phyloP scores from a whole-genome alignment of 805 yeast species.

The Sugiyamaella chiloensis region DNA sequence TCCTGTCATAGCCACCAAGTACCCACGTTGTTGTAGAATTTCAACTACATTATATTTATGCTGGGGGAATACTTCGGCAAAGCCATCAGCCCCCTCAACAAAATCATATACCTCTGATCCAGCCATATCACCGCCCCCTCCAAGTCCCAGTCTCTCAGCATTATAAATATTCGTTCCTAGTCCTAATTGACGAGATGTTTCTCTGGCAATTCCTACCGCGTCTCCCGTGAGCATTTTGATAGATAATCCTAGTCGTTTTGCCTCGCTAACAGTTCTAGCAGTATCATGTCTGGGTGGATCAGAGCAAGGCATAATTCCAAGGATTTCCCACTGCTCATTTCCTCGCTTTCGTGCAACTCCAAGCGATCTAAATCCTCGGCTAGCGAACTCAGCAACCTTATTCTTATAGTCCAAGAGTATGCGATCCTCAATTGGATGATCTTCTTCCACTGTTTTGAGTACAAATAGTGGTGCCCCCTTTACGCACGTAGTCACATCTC shows the following conservation, averaged over 20 bases:
- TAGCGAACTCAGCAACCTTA: constrained; percentile 96
- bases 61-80: constrained; percentile 70
- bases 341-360: constrained; percentile 99
- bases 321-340: constrained; percentile 96
- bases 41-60: constrained; percentile 66
- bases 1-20: constrained; percentile 69
- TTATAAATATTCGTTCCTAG: constrained; percentile 94
- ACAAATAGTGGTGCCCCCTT: constrained; percentile 98
- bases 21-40: constrained; percentile 60
- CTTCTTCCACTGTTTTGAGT: constrained; percentile 93
- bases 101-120: constrained; percentile 65
- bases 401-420: constrained; percentile 91
- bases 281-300: constrained; percentile 99
- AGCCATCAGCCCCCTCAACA: constrained; percentile 91
- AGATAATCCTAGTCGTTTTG: constrained; percentile 85
- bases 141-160: constrained; percentile 91
- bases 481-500: constrained; percentile 92
- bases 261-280: constrained; percentile 90
- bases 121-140: constrained; percentile 54
- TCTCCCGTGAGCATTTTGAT: constrained; percentile 99
- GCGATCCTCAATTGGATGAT: constrained; percentile 93
- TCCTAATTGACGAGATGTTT: constrained; percentile 97
- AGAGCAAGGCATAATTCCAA: constrained; percentile 98
- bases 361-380: constrained; percentile 96
- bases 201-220: constrained; percentile 98